These are phyloP conservation scores for Trichothecium sympodiale DNA, from an alignment of 2,329 filamentous ascomycete species.

Conservation along the genomic window DNA sequence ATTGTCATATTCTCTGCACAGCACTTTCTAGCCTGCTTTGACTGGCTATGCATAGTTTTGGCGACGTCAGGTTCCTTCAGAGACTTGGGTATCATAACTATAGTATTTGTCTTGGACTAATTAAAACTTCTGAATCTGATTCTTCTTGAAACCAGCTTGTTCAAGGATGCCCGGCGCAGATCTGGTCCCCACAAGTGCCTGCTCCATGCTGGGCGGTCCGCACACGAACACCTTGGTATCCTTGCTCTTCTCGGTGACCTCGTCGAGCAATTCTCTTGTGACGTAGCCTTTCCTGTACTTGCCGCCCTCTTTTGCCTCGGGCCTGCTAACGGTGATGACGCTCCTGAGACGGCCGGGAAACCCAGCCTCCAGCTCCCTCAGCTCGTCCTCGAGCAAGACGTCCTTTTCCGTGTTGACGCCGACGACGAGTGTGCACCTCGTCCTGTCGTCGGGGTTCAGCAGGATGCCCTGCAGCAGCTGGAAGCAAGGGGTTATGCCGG, in stretches of 20 bases:
- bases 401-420: conserved; percentile 56
- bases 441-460: conserved; percentile 44
- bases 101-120: too few relatives aligned
- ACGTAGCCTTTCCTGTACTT: conserved; percentile 43
- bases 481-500: conserved; percentile 62
- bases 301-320: conserved; percentile 22
- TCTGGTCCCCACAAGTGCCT: conserved; percentile 36
- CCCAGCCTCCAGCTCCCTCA: conserved; percentile 37
- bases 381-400: conserved; percentile 42
- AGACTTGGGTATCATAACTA: too few relatives aligned
- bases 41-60: too few relatives aligned
- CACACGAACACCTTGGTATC: conserved; percentile 55
- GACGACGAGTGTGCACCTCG: conserved; percentile 51
- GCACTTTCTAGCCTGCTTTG: too few relatives aligned
- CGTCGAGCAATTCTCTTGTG: conserved; percentile 41
- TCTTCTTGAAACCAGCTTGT: conserved; percentile 45
- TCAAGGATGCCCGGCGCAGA: conserved; percentile 37
- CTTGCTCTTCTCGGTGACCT: conserved; percentile 23
- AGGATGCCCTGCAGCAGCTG: conserved; percentile 53
- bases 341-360: conserved; percentile 46
- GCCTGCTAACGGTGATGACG: conserved; percentile 44
- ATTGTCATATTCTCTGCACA: too few relatives aligned
- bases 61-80: too few relatives aligned
- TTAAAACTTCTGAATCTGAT: conserved; percentile 49
- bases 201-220: conserved; percentile 58